Evolutionary conservation across 2,329 filamentous ascomycete species (phyloP).

Genomic region (Botryotinia narcissicola): DNA sequence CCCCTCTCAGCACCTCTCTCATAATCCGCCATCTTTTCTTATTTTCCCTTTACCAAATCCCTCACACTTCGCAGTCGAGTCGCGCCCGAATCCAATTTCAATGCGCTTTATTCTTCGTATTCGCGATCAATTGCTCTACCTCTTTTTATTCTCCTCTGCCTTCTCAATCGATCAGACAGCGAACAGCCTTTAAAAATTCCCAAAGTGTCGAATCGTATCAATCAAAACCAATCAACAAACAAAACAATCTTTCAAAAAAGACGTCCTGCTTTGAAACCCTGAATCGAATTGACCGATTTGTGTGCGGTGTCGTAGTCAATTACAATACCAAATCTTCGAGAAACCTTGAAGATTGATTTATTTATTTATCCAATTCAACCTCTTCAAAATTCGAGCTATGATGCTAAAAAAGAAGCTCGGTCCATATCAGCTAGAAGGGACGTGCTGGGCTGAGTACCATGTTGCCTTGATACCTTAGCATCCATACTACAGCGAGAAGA

Average conservation of each 20-base stretch:
- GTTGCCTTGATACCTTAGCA: not conserved
- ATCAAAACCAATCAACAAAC: not conserved
- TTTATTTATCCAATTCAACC: not conserved
- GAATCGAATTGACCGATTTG: not conserved
- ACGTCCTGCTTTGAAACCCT: not conserved
- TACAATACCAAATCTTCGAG: not conserved
- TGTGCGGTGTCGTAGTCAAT: not conserved
- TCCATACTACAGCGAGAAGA: not conserved
- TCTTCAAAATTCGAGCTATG: not conserved
- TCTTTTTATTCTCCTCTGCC: not conserved
- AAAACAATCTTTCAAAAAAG: not conserved
- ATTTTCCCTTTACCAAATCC: not conserved
- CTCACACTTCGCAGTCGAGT: not conserved
- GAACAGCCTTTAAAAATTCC: not conserved
- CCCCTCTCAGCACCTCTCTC: not conserved
- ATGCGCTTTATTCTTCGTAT: no score
- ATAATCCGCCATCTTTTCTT: not conserved
- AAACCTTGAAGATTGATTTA: not conserved
- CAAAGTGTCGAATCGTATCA: not conserved
- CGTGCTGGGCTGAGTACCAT: not conserved
- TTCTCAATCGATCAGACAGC: not conserved
- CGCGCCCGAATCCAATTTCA: not conserved
- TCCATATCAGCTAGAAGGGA: not conserved
- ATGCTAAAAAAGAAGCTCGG: not conserved
- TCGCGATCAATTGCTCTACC: not conserved